These are phyloP conservation scores for Fusarium subtropicale DNA, from an alignment of 2,329 filamentous ascomycete species.

Conservation along the genomic window DNA sequence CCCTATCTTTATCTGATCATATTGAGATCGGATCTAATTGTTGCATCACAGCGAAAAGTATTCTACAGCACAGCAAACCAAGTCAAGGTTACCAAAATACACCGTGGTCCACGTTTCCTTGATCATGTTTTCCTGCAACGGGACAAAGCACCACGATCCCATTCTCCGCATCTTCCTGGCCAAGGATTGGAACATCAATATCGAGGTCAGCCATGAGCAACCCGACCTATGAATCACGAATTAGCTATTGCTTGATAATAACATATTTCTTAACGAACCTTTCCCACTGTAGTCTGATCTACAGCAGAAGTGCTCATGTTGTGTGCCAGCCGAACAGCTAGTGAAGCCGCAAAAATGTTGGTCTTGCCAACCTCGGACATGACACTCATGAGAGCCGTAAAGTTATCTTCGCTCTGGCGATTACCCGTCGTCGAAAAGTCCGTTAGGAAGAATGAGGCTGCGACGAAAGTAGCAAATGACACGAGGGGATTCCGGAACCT, in stretches of 20 bases:
- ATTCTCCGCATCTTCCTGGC: conserved; percentile 31
- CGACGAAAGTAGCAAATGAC: conserved; percentile 29
- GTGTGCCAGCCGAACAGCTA: conserved; percentile 73
- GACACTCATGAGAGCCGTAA: conserved; percentile 68
- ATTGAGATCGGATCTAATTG: background rate
- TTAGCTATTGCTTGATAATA: background rate
- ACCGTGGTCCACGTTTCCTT: background rate
- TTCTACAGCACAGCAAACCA: background rate
- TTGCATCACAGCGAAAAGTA: fast-evolving
- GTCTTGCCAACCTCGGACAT: conserved; percentile 66
- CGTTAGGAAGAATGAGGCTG: conserved; percentile 25
- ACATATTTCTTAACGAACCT: background rate
- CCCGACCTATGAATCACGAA: background rate
- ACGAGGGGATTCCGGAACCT: conserved; percentile 30
- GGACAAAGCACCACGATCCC: conserved; percentile 33
- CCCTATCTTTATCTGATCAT: no score
- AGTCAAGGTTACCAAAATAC: background rate
- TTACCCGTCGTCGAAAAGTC: conserved; percentile 12
- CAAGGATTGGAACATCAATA: conserved; percentile 15
- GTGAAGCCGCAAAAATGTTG: conserved; percentile 50
- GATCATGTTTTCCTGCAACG: background rate
- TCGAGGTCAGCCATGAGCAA: conserved; percentile 22
- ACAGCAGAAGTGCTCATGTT: conserved; percentile 65
- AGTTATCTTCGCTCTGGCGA: conserved; percentile 58
- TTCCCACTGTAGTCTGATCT: conserved; percentile 20